Base-by-base conservation (phyloP, 495 filamentous ascomycete species). In the Daldinia grandis region DNA sequence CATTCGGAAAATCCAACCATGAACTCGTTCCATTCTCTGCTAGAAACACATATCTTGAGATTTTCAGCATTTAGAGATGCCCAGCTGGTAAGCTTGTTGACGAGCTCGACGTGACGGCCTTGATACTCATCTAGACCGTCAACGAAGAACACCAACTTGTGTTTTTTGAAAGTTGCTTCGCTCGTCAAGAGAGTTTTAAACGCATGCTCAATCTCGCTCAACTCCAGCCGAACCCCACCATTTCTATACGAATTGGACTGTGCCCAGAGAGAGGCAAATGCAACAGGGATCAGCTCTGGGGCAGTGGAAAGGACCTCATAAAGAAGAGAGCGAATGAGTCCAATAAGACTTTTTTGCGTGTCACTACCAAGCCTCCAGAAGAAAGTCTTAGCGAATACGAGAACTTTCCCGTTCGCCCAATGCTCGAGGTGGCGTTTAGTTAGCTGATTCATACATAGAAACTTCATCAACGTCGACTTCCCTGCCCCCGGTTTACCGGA, bases 21-120 rank as follows among this genome's bases (percentile, higher is more conserved):
- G 61, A 83, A 83, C 7, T 66, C 55, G 14, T 76, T 78, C 74
- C 74, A 80, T n/a, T 81, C 79, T 30, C 82, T 78, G 58, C 82
- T 85, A 24, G 80, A 79, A 8, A 81, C 74, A 59, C 81, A 84
- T 31, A 82, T 44, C 35, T 83, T 83, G 50, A 83, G 62, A 63
- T 78, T 63, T 0, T 58, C 33, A 0, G 33, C 4, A 42, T 58
- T 64, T 2, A n/a, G 12, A 75, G 49, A 37, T 33, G 44, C 55
- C 73, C 62, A 53, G 74, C 51, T 37, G 40, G 37, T 27, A 57
- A 62, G 27, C 68, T 44, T 63, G 1, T 35, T 44, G 8, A 68
- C 61, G 9, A 64, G 56, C 19, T 57, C 54, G 24, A 31, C 28
- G 27, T 67, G 56, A 12, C 55, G 59, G 5, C 76, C 77, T 15